Evolutionary conservation across 2,329 filamentous ascomycete species (phyloP).

Genomic region (Zymoseptoria tritici): DNA sequence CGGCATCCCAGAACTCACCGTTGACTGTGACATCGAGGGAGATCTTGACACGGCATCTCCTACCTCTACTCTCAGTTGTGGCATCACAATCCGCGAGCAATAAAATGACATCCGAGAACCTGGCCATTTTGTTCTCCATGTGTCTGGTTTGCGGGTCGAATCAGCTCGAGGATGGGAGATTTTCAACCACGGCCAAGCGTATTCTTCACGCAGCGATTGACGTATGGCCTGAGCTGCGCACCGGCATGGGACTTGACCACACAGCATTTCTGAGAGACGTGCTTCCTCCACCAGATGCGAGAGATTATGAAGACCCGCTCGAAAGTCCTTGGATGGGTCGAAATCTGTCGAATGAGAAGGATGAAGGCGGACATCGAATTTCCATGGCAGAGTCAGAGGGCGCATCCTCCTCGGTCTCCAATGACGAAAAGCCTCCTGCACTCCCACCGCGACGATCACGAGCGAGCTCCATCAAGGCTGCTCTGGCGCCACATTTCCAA

Average conservation of each 20-base stretch:
- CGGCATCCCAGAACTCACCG: constrained; percentile 40
- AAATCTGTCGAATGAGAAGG: constrained; percentile 7
- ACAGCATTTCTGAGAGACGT: constrained; percentile 35
- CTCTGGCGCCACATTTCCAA: constrained; percentile 12
- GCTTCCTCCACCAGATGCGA: constrained; percentile 31
- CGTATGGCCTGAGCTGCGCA: constrained; percentile 38
- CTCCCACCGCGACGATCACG: constrained; percentile 30
- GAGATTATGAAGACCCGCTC: constrained; percentile 44
- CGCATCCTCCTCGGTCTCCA: constrained; percentile 4
- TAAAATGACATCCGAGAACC: constrained; percentile 49
- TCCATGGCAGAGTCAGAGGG: constrained; percentile 37
- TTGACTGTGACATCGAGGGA: constrained; percentile 40
- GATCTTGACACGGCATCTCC: constrained; percentile 44
- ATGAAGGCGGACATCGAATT: constrained; percentile 35
- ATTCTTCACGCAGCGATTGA: constrained; percentile 44
- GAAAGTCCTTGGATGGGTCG: constrained; percentile 21
- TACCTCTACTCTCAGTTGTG: constrained; percentile 45
- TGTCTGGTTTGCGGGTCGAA: constrained; percentile 46
- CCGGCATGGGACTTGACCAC: constrained; percentile 34
- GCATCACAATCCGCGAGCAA: constrained; percentile 41
- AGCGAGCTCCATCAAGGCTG: constrained; percentile 14
- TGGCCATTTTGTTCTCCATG: constrained; percentile 49
- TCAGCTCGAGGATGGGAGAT: constrained; percentile 48
- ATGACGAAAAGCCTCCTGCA: constrained; percentile 24
- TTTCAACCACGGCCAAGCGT: constrained; percentile 44